A percentile compares a stretch with the other conserved stretches of the same genome.
Conservation (phyloP, 805 yeast genomes). For the Metschnikowia aberdeeniae region DNA sequence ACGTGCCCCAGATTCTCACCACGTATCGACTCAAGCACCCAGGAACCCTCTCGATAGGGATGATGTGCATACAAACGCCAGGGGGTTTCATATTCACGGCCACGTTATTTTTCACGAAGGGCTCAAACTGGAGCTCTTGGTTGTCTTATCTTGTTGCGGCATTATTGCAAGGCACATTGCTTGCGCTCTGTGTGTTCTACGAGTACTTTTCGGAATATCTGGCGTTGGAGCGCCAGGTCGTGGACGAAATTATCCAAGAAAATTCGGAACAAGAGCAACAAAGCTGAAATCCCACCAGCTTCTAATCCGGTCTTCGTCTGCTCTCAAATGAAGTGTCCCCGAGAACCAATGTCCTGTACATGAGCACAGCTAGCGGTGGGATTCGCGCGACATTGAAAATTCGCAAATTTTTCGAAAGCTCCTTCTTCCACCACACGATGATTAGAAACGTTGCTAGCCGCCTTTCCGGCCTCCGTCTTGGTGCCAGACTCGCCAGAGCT, state of each 20-base stretch:
- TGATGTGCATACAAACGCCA: constrained; percentile 87
- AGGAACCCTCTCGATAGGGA: constrained; percentile 72
- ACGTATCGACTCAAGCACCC: constrained; percentile 68
- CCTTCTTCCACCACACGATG: constrained; percentile 18
- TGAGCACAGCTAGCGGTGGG: background rate
- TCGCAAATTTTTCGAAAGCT: constrained; percentile 4
- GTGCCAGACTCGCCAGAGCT: constrained; percentile 20
- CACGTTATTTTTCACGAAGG: constrained; percentile 66
- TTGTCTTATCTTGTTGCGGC: constrained; percentile 75
- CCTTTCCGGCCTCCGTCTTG: constrained; percentile 23
- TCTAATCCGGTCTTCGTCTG: too few relatives aligned
- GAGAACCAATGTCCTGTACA: constrained; percentile 1
- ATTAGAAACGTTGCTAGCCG: constrained; percentile 25
- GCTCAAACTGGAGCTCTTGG: constrained; percentile 86
- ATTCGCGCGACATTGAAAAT: constrained; percentile 3
- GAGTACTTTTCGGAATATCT: constrained; percentile 17
- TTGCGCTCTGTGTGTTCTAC: constrained; percentile 58
- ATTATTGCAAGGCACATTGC: constrained; percentile 54
- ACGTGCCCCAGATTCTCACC: constrained; percentile 73
- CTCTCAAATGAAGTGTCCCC: background rate
- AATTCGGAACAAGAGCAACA: constrained; percentile 4
- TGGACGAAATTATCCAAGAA: constrained; percentile 12
- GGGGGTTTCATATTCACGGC: constrained; percentile 82
- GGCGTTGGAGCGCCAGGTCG: constrained; percentile 8
- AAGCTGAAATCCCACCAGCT: background rate